Evolutionary conservation across 2,329 filamentous ascomycete species (phyloP), one percentile per base, ranked within the genome.

Genomic region (Fusarium siculi): DNA sequence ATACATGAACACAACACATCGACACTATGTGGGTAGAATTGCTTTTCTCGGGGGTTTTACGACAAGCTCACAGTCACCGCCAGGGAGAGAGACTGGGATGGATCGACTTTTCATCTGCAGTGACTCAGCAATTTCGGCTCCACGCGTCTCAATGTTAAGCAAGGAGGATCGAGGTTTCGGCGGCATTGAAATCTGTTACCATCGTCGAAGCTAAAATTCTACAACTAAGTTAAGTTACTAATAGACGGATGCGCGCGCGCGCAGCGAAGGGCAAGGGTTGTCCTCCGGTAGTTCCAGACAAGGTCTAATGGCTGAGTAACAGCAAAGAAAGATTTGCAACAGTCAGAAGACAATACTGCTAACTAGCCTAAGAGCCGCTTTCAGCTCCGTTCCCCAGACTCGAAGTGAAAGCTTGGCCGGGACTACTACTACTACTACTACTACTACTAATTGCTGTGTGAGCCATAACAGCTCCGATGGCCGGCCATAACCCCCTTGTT

Each of bases 311-410:
- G 55, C 30, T 49, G 46, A 54, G 36, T 9, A 40, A 37, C 10
- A 44, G 36, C 56, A 60, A 40, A 39, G 46, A 68, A 68, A 37
- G 40, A 49, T 53, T 49, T 56, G 36, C 42, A 61, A 42, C 63
- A 44, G 40, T 43, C 61, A 47, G 32, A 32, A 64, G 56, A 52
- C 30, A 71, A 39, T 50, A 40, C 30, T 62, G 32, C 37, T 8
- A 40, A 40, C 39, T 36, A 44, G n/a, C 32, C 40, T 50, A 14
- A 47, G 36, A 68, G 59, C 49, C 53, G n/a, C 37, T 72, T 58
- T 60, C 63, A 65, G 67, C 68, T 74, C 58, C 62, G 63, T 72
- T 69, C 71, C 72, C 63, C 71, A 68, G 71, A 74, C 72, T 74
- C 32, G 36, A 63, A 49, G 37, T 53, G 66, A 66, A 56, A 61